Evolutionary conservation across 1,284 basidiomycete genomes (phyloP).

Genomic region (Hortiboletus rubellus): DNA sequence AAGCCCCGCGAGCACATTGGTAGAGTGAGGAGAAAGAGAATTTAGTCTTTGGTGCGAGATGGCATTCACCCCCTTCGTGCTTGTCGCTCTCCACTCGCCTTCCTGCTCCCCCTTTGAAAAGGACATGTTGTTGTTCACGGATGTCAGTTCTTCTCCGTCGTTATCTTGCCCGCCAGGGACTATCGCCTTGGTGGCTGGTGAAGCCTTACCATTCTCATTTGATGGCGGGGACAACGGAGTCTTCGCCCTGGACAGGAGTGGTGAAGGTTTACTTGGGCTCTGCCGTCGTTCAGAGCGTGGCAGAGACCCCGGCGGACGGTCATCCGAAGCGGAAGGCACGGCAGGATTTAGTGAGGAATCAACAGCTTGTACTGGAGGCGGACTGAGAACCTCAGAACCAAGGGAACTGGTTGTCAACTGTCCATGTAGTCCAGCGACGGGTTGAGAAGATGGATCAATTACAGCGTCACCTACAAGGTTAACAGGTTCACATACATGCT

Average conservation of each 20-base stretch:
- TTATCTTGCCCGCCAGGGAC: neutral
- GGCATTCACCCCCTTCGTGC: constrained; percentile 4
- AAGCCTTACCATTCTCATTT: constrained; percentile 3
- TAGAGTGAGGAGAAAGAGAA: constrained; percentile 41
- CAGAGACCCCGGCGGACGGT: neutral
- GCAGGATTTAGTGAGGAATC: constrained; percentile 1
- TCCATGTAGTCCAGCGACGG: neutral
- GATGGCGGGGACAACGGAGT: neutral
- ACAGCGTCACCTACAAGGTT: constrained; percentile 1
- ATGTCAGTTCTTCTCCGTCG: neutral
- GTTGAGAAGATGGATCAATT: constrained; percentile 1
- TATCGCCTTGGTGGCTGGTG: neutral
- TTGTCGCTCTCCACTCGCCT: constrained; percentile 1
- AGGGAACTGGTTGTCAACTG: constrained; percentile 4
- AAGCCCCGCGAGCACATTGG: constrained; percentile 34
- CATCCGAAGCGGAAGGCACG: neutral
- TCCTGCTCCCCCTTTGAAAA: constrained; percentile 1
- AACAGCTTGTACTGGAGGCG: constrained; percentile 4
- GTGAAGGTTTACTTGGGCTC: neutral
- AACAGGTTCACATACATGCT: constrained; percentile 15
- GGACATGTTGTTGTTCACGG: constrained; percentile 3
- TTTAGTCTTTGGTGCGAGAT: constrained; percentile 20
- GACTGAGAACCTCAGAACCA: neutral
- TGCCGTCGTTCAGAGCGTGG: constrained; percentile 7
- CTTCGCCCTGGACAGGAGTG: neutral